Conservation (phyloP, 2,329 filamentous ascomycete genomes). For the Diaporthe capsici region DNA sequence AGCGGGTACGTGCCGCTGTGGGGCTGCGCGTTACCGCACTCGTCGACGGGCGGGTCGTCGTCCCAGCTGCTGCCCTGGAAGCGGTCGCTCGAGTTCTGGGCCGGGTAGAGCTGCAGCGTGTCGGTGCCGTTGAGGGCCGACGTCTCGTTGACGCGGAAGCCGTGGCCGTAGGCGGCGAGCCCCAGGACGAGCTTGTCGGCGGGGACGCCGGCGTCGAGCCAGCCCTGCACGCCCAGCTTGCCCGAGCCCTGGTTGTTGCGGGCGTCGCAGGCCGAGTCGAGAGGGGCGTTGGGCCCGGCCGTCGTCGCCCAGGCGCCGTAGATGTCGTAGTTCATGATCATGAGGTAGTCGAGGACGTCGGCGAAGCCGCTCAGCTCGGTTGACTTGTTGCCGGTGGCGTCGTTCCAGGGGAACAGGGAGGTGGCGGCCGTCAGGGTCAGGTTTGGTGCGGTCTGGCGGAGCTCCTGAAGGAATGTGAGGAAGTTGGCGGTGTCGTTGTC, state of each 20-base stretch:
- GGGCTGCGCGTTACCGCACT: constrained; percentile 40
- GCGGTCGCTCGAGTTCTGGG: constrained; percentile 42
- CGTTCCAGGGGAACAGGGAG: constrained; percentile 44
- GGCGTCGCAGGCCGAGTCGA: constrained; percentile 40
- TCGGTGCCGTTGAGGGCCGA: constrained; percentile 36
- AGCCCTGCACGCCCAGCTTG: constrained; percentile 39
- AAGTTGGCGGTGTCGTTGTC: constrained; percentile 42
- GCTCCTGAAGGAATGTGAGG: constrained; percentile 42
- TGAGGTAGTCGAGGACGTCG: constrained; percentile 43
- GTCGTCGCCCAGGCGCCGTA: constrained; percentile 43
- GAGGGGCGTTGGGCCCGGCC: constrained; percentile 42
- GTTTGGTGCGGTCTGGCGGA: constrained; percentile 34
- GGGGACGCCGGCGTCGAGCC: constrained; percentile 42
- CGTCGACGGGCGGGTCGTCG: constrained; percentile 40
- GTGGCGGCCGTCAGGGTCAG: constrained; percentile 42
- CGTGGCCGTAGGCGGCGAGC: constrained; percentile 42
- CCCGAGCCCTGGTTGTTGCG: constrained; percentile 43
- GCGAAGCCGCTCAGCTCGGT: constrained; percentile 40
- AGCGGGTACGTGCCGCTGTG: constrained; percentile 40
- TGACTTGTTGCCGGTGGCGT: constrained; percentile 29
- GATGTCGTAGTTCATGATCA: constrained; percentile 45
- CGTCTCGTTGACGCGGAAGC: constrained; percentile 40
- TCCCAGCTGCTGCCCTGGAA: constrained; percentile 44
- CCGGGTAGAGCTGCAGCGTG: constrained; percentile 40
- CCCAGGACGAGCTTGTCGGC: constrained; percentile 42